These are phyloP conservation scores for Hymenoscyphus scutula DNA, from an alignment of 2,329 filamentous ascomycete genomes.

Conservation along the genomic window DNA sequence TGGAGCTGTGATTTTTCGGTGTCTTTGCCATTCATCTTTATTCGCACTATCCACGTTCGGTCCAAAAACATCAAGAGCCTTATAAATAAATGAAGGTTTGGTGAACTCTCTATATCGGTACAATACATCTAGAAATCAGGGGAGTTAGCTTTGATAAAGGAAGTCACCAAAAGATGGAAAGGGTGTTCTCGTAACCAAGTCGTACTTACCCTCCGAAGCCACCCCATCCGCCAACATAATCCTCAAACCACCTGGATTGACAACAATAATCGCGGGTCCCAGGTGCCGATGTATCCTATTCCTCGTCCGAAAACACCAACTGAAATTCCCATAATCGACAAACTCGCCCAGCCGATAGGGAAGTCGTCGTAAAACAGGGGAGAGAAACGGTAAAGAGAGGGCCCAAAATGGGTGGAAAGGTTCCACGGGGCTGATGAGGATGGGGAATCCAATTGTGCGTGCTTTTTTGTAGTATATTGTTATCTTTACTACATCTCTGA, in stretches of 20 bases:
- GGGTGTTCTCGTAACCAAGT: neutral
- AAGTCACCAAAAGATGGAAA: neutral
- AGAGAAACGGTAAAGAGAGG: neutral
- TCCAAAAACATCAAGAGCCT: slow-evolving; percentile 34
- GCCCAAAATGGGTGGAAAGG: slow-evolving; percentile 13
- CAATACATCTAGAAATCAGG: neutral
- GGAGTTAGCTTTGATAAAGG: neutral
- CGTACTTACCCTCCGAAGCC: slow-evolving; percentile 13
- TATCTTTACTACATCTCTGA: slow-evolving; percentile 1
- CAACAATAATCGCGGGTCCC: slow-evolving; percentile 14
- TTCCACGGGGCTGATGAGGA: slow-evolving; percentile 11
- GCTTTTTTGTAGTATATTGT: slow-evolving; percentile 9
- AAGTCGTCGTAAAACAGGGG: slow-evolving; percentile 6
- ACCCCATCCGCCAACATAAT: slow-evolving; percentile 11
- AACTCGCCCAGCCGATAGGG: slow-evolving; percentile 13
- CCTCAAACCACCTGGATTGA: slow-evolving; percentile 6
- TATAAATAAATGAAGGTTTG: slow-evolving; percentile 16
- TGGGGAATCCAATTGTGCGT: slow-evolving; percentile 12
- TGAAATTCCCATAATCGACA: neutral
- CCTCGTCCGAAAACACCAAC: slow-evolving; percentile 5
- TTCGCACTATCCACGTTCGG: slow-evolving; percentile 35
- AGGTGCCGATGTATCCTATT: slow-evolving; percentile 5
- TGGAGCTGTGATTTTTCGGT: slow-evolving; percentile 41
- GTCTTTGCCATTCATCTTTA: slow-evolving; percentile 41
- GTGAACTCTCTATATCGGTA: slow-evolving; percentile 16